Conservation (phyloP, 352 stramenopile species). For the Pythium utonaiense region DNA sequence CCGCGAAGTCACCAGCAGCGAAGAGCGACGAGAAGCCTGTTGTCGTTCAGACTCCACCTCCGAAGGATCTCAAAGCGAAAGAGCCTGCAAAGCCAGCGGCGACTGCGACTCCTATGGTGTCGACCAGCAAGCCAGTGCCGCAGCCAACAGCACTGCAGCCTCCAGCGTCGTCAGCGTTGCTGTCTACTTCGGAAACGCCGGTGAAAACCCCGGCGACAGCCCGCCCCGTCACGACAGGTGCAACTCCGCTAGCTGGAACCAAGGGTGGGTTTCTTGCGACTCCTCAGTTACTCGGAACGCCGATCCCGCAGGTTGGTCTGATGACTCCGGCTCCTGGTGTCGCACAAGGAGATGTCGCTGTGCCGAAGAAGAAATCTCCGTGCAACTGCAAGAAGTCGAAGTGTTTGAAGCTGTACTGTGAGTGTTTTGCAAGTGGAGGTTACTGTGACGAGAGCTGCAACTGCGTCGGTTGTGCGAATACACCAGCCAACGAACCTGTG, state of each 20-base stretch:
- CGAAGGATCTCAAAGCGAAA: not conserved
- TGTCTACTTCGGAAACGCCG: not conserved
- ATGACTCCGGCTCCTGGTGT: slow-evolving; percentile 3
- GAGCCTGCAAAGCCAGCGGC: not conserved
- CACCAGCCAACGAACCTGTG: slow-evolving; percentile 50
- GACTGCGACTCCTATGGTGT: not conserved
- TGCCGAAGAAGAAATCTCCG: slow-evolving; percentile 51
- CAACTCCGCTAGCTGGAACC: slow-evolving; percentile 3
- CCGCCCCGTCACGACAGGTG: not conserved
- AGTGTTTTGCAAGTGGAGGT: slow-evolving; percentile 92
- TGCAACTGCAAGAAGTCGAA: slow-evolving; percentile 98
- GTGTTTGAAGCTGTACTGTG: slow-evolving; percentile 97
- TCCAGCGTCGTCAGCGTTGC: not conserved
- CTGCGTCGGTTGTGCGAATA: slow-evolving; percentile 92
- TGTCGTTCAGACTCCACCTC: not conserved
- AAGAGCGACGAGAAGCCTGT: not conserved
- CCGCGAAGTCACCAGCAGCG: not conserved
- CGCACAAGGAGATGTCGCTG: slow-evolving; percentile 2
- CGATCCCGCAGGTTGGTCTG: slow-evolving; percentile 9
- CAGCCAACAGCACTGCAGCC: not conserved
- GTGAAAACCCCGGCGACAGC: not conserved
- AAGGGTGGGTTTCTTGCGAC: slow-evolving; percentile 7
- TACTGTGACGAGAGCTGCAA: slow-evolving; percentile 93
- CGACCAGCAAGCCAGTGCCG: not conserved
- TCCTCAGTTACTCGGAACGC: slow-evolving; percentile 22